Evolutionary conservation across 768 basidiomycete species (phyloP).

Genomic region (Termitomyces sp.): DNA sequence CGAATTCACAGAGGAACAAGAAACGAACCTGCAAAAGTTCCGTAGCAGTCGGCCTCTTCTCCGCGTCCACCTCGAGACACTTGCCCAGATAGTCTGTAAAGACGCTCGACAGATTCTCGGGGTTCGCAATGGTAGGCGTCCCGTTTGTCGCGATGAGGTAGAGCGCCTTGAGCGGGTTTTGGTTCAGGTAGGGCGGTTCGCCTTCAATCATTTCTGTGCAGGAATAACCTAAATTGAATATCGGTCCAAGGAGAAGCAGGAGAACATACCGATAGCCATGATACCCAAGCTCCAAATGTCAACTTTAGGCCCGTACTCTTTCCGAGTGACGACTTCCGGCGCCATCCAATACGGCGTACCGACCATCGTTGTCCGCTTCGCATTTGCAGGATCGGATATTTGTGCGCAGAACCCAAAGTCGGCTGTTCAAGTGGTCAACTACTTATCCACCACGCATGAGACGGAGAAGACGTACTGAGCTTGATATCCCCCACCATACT

Average conservation of each 20-base stretch:
- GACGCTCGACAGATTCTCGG: constrained; percentile 61
- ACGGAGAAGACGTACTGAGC: constrained; percentile 67
- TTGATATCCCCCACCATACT: constrained; percentile 96
- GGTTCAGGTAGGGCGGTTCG: constrained; percentile 93
- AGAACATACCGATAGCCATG: constrained; percentile 82
- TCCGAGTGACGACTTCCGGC: constrained; percentile 94
- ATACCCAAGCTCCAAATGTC: constrained; percentile 97
- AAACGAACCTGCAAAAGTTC: constrained; percentile 67
- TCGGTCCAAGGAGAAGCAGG: neutral
- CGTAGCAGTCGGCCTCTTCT: constrained; percentile 86
- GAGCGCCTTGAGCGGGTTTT: constrained; percentile 93
- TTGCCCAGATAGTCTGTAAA: constrained; percentile 90
- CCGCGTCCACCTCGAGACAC: constrained; percentile 91
- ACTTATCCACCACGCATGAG: neutral
- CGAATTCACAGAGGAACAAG: neutral
- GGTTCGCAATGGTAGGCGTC: constrained; percentile 94
- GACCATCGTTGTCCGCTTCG: constrained; percentile 97
- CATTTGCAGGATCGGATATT: constrained; percentile 83
- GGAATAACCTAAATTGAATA: too few relatives aligned
- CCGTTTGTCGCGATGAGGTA: constrained; percentile 99
- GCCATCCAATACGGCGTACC: constrained; percentile 99
- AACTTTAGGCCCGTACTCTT: constrained; percentile 98
- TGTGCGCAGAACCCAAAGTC: constrained; percentile 99
- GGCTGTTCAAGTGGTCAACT: constrained; percentile 42
- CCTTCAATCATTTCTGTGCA: constrained; percentile 93